Evolutionary conservation across 2,329 filamentous ascomycete genomes (phyloP), one percentile per base, ranked within the genome.

Genomic region (Pezicula rhizophila): DNA sequence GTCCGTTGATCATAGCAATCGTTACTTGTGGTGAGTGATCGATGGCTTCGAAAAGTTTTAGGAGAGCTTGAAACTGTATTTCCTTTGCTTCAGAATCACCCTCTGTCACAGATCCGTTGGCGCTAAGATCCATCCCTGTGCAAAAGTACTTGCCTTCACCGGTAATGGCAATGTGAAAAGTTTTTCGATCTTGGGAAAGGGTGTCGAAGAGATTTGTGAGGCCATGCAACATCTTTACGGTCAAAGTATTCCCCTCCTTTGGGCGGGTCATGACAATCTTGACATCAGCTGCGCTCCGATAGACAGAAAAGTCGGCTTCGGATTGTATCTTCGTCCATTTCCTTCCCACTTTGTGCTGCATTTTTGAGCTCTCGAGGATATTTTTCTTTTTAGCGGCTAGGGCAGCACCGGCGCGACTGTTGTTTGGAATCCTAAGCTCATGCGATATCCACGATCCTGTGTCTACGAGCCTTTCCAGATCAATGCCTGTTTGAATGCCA

Each of bases 401-500:
- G 12, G 72, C 75, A 38, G 66, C 68, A 2, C 75, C 75, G 23
- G 71, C 73, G 34, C 72, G 69, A 49, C 70, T 74, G 26, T 70
- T 70, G 54, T 78, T 75, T 23, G 66, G 62, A 57, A 71, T 66
- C 23, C 71, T 68, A 25, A 81, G 66, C 56, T 76, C 66, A 3
- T 57, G 54, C 0, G 73, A 77, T 31, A 84, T 80, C 80, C 80
- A 84, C 4, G 70, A 64, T 0, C 82, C 82, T 5, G 79, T 76
- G 42, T 74, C 69, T 5, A 71, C 73, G 17, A 85, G 66, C 47
- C 74, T 71, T 10, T 73, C 68, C 7, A 82, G 57, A 60, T 81
- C 70, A 2, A 86, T 72, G 0, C 81, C 82, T 0, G 82, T 85
- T 15, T 73, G 67, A 51, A 78, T 71, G 0, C 80, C 82, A 5